A percentile compares a stretch with the other conserved stretches of the same genome.
Evolutionary conservation across 495 filamentous ascomycete species (phyloP).

Genomic region (Apiosordaria backusii): DNA sequence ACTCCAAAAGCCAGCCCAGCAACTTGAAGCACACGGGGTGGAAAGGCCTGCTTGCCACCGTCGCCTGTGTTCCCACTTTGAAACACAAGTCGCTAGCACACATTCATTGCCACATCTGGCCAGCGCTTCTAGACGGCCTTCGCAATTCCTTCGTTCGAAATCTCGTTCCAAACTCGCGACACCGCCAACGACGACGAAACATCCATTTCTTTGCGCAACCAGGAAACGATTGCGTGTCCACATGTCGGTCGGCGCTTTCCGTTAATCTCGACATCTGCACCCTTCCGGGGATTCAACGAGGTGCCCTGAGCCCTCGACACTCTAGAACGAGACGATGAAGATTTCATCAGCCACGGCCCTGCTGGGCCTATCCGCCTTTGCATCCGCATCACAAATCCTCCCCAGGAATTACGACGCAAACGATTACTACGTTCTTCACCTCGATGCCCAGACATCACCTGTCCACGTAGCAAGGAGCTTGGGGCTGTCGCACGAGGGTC

Average conservation of each 20-base stretch:
- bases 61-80: not conserved
- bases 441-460: constrained; percentile 63
- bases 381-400: constrained; percentile 35
- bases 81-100: not conserved
- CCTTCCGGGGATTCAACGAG: constrained; percentile 11
- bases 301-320: constrained; percentile 16
- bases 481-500: constrained; percentile 78
- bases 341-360: constrained; percentile 31
- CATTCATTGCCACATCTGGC: not conserved
- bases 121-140: not conserved
- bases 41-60: not conserved
- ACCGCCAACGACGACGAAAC: not conserved
- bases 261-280: constrained; percentile 1
- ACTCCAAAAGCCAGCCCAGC: not conserved
- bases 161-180: constrained; percentile 7
- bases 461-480: constrained; percentile 67
- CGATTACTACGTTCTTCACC: constrained; percentile 89
- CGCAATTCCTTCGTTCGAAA: constrained; percentile 8
- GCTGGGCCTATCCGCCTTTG: constrained; percentile 42
- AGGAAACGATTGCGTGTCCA: not conserved
- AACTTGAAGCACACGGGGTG: not conserved
- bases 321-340: constrained; percentile 38
- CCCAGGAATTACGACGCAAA: constrained; percentile 60
- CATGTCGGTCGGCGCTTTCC: constrained; percentile 7
- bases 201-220: constrained; percentile 2